Percentiles rank a stretch among this genome's conserved stretches.
Evolutionary conservation across 1,284 basidiomycete genomes (phyloP).

Genomic region (Puccinia coronata): DNA sequence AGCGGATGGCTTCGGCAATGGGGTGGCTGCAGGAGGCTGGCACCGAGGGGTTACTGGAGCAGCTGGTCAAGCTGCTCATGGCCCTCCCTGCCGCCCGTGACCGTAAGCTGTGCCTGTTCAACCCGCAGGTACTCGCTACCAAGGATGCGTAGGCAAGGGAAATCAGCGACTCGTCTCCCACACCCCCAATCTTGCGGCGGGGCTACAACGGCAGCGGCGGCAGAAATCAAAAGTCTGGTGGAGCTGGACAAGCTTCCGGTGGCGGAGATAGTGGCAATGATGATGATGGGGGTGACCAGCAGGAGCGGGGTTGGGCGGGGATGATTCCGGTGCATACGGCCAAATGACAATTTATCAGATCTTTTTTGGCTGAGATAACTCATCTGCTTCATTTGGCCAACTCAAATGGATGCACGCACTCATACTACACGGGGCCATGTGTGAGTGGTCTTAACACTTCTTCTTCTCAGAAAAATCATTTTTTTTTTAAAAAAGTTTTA

Average conservation of each 20-base stretch:
- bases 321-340: not conserved
- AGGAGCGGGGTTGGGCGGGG: not conserved
- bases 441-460: too few species aligned
- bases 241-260: not conserved
- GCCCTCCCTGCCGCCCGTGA: conserved; percentile 82
- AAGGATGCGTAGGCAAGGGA: conserved; percentile 80
- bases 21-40: conserved; percentile 62
- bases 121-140: conserved; percentile 71
- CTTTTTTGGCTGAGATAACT: too few species aligned
- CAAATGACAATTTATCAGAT: too few species aligned
- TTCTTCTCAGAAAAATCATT: too few species aligned
- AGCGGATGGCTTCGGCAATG: conserved; percentile 71
- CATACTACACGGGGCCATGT: too few species aligned
- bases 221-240: not conserved
- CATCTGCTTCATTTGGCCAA: too few species aligned
- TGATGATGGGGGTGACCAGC: too few species aligned
- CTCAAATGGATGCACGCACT: too few species aligned
- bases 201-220: not conserved
- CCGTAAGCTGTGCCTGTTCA: conserved; percentile 84
- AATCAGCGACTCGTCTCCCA: conserved; percentile 60
- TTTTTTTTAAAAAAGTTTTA: too few species aligned
- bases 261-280: conserved; percentile 22
- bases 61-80: conserved; percentile 76
- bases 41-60: conserved; percentile 61
- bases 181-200: not conserved